Percentiles rank a stretch among this genome's conserved stretches.
Evolutionary conservation across 306 rosid genomes (phyloP).

Genomic region (Glycine tomentella): DNA sequence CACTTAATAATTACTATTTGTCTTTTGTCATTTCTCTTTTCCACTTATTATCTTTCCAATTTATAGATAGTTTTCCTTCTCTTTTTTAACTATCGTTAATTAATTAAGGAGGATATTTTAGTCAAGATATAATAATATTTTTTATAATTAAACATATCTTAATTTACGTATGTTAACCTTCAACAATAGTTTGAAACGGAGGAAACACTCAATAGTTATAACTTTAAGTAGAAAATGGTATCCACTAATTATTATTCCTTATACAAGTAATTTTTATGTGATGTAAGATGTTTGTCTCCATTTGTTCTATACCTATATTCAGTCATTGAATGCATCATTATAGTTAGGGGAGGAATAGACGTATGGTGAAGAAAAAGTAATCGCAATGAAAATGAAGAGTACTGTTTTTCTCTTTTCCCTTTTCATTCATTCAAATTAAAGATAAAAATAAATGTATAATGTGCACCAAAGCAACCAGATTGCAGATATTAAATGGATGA

Average conservation of each 20-base stretch:
- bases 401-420: neutral
- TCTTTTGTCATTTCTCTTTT: neutral
- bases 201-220: too few relatives aligned
- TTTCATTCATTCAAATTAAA: neutral
- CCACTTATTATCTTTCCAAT: neutral
- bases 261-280: neutral
- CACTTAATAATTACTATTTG: neutral
- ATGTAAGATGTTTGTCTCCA: constrained; percentile 19
- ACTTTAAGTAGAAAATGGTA: too few relatives aligned
- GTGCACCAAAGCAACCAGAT: neutral
- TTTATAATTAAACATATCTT: neutral
- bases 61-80: neutral
- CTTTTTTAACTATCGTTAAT: neutral
- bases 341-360: constrained; percentile 19
- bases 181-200: neutral
- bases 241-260: neutral
- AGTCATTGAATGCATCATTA: too few relatives aligned
- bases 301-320: neutral
- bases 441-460: constrained; percentile 16
- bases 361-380: constrained; percentile 10
- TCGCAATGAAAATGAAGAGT: constrained; percentile 1
- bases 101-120: neutral
- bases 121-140: neutral
- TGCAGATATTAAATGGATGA: constrained; percentile 34
- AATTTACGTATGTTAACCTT: neutral